Evolutionary conservation across 169 alveolate species (phyloP).

Genomic region (Theileria luwenshuni): DNA sequence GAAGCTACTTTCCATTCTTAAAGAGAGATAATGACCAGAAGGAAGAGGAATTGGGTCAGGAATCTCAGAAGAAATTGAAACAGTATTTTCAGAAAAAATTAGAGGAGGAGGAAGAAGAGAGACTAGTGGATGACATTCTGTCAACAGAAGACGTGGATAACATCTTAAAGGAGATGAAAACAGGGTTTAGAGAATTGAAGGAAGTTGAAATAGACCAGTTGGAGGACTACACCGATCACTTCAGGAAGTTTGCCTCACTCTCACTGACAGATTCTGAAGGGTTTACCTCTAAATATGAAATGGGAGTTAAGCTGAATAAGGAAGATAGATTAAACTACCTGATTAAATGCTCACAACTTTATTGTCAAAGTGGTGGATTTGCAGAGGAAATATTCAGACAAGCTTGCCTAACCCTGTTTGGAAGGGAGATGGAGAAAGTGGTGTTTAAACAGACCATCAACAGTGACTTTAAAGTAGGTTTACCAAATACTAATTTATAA

Average conservation of each 20-base stretch:
- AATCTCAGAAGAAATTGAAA: too few species aligned
- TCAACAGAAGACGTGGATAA: constrained; percentile 53
- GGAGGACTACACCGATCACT: constrained; percentile 1
- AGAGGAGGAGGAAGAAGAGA: neutral
- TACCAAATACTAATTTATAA: neutral
- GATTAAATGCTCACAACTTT: constrained; percentile 8
- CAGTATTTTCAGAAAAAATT: too few species aligned
- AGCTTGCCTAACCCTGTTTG: constrained; percentile 16
- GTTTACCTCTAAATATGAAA: neutral
- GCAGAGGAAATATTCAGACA: constrained; percentile 55
- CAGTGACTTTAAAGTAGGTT: constrained; percentile 48
- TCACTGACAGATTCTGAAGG: too few species aligned
- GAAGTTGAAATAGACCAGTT: constrained; percentile 42
- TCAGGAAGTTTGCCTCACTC: neutral
- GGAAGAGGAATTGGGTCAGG: too few species aligned
- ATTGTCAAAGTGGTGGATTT: constrained; percentile 64
- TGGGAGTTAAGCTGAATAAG: neutral
- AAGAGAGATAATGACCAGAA: too few species aligned
- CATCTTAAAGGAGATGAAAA: constrained; percentile 23
- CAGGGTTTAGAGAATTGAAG: constrained; percentile 37
- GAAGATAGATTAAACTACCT: constrained; percentile 14
- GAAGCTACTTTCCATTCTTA: too few species aligned
- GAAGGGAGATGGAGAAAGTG: neutral
- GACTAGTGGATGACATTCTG: constrained; percentile 55
- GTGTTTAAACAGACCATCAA: constrained; percentile 41